Base-by-base conservation (phyloP, 2,329 filamentous ascomycete species). In the Aspergillaceae sp. region DNA sequence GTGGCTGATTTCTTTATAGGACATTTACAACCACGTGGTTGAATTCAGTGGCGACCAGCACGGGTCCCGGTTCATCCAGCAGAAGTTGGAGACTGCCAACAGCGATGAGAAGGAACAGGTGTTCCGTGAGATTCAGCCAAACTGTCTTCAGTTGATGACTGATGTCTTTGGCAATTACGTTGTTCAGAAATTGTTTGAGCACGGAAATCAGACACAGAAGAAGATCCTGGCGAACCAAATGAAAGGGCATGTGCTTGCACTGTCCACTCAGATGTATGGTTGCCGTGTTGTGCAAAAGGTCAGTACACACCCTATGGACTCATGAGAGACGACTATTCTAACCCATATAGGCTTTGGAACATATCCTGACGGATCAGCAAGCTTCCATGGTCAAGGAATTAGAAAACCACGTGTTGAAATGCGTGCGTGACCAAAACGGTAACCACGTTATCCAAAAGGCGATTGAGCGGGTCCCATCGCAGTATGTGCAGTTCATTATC, bases 81-180 rank as follows among this genome's bases (percentile, higher is more conserved):
- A 85, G 56, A 96, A 94, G 67, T 77, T 98, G 3, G 86, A 92
- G 65, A 85, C 82, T 1, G 92, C 92, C 46, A 96, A 94, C 63
- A 95, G 89, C 58, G 92, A 97, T 50, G 91, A 96, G 61, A 97
- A 96, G 68, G 87, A 94, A 30, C 83, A 83, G 46, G 79, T 97
- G 0, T 97, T 96, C 72, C 75, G 77, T 0, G 92, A 97, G 65
- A 88, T 98, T 40, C 79, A 86, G 56, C 79, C 82, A 1, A 92
- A 98, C 55, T 82, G 85, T 1, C 68, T 94, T 29, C 88, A 91
- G 60, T 73, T 98, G 41, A 96, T 95, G 88, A 91, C 84, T 40
- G 92, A 97, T 64, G 84, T 97, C 0, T 98, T 96, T 61, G 92
- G 92, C 45, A 98, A 98, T 66, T 98, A 97, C 61, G 92, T 98